Base-by-base conservation (phyloP, 2,329 filamentous ascomycete species). In the Nemania bipapillata region DNA sequence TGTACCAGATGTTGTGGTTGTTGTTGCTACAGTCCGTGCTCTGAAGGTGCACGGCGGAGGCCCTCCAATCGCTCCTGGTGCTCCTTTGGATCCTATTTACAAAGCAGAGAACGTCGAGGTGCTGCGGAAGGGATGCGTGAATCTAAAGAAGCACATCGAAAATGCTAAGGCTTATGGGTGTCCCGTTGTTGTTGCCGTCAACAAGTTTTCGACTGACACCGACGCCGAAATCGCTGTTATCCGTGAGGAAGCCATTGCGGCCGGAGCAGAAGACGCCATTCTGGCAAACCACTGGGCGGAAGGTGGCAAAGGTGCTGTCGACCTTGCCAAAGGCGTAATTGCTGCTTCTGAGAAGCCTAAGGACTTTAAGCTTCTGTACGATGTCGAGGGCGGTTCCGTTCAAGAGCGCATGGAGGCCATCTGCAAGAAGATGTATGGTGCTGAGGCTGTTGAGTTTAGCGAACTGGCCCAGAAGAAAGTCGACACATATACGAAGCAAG, bases 11-110 rank as follows among this genome's bases (percentile, higher is more conserved):
- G 93, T 94, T 1, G 94, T 97, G 6, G 93, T 99, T 52, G 90
- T 99, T 67, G 96, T 99, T 42, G 95, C 96, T 26, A 99, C 96
- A 2, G 92, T 99, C 53, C 91, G 96, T 74, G 96, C 96, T 6
- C 86, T 99, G 72, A 99, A 99, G 86, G 94, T 97, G 3, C 96
- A 99, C 81, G 96, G 96, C 62, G 96, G 95, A 66, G 96, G 94
- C 20, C 95, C 96, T n/a, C 92, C 95, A 37, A 97, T 98, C 77
- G 88, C 91, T 52, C 92, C 95, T 26, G 96, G 95, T 63, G 93
- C 91, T 24, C 82, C 95, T 63, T 89, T 98, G n/a, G 86, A 91
- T 74, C 89, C 94, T 70, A 92, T 97, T 15, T 99, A 98, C 85
- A 91, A 90, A 77, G 91, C 94, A 67, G 96, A 99, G 85, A 97